phyloP scores from a whole-genome alignment of 2,329 filamentous ascomycete species.

The Ophiostoma pallidulum region DNA sequence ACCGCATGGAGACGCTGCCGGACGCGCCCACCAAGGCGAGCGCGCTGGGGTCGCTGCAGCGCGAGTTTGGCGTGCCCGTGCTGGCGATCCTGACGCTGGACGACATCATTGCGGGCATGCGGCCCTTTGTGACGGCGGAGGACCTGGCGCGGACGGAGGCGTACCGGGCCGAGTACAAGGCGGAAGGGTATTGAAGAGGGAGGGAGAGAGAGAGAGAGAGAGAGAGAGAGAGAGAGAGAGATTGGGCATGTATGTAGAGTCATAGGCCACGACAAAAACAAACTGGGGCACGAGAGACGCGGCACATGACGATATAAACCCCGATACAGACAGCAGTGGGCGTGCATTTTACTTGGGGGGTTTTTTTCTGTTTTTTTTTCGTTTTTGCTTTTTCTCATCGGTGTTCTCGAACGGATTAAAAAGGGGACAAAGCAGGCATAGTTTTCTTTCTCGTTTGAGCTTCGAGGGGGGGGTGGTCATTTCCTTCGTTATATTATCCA shows the following conservation, averaged over 20 bases:
- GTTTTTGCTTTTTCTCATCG: no score
- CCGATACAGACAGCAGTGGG: no score
- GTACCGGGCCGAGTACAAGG: constrained; percentile 59
- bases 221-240: not conserved
- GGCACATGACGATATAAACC: no score
- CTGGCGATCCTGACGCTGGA: constrained; percentile 74
- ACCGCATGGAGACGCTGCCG: constrained; percentile 76
- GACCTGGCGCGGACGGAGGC: constrained; percentile 61
- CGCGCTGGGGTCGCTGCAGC: constrained; percentile 76
- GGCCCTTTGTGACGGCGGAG: constrained; percentile 49
- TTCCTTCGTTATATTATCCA: no score
- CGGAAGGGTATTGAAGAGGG: constrained; percentile 30
- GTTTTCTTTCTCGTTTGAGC: no score
- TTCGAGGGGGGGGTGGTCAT: no score
- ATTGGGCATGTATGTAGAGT: not conserved
- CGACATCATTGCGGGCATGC: constrained; percentile 67
- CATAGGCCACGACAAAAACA: no score
- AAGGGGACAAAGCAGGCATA: no score
- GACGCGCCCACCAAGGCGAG: constrained; percentile 55
- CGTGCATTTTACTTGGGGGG: no score
- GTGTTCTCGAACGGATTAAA: no score
- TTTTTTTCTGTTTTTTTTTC: no score
- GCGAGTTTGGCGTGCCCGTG: constrained; percentile 76
- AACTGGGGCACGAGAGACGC: no score
- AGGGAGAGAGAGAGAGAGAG: not conserved